phyloP scores from a whole-genome alignment of 345 rosid genomes.

The Salix viminalis region DNA sequence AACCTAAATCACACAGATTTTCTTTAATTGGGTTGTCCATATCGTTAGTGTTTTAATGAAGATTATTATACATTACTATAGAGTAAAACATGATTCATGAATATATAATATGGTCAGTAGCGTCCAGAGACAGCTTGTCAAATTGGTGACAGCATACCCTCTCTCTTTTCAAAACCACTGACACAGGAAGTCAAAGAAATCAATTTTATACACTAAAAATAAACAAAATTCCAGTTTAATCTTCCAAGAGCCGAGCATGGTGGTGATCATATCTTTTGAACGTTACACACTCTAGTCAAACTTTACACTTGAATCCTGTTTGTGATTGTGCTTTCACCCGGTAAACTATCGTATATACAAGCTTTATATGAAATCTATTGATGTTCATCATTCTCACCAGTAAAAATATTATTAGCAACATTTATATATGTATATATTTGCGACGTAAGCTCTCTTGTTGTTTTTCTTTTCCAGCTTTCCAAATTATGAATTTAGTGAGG shows the following conservation, averaged over 20 bases:
- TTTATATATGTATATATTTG: no score
- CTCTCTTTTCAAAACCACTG: not conserved
- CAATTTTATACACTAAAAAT: not conserved
- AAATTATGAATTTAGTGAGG: no score
- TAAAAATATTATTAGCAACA: no score
- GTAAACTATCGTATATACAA: no score
- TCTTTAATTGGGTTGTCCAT: not conserved
- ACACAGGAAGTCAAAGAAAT: not conserved
- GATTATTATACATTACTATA: not conserved
- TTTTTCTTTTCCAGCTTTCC: no score
- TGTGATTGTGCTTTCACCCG: no score
- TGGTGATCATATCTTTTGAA: not conserved
- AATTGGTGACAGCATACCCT: not conserved
- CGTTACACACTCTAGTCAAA: not conserved
- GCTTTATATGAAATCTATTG: no score
- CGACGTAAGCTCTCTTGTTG: no score
- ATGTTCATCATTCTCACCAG: no score
- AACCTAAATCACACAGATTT: not conserved
- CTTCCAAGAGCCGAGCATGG: not conserved
- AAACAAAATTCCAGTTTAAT: not conserved
- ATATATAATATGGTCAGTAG: not conserved
- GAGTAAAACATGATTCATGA: not conserved
- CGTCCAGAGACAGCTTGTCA: slow-evolving; percentile 1
- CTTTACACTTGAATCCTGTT: not conserved
- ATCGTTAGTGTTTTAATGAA: not conserved